Percentiles rank a stretch among this genome's conserved stretches.
Evolutionary conservation across 2,329 filamentous ascomycete species (phyloP).

Genomic region (Stromatinia cepivora): DNA sequence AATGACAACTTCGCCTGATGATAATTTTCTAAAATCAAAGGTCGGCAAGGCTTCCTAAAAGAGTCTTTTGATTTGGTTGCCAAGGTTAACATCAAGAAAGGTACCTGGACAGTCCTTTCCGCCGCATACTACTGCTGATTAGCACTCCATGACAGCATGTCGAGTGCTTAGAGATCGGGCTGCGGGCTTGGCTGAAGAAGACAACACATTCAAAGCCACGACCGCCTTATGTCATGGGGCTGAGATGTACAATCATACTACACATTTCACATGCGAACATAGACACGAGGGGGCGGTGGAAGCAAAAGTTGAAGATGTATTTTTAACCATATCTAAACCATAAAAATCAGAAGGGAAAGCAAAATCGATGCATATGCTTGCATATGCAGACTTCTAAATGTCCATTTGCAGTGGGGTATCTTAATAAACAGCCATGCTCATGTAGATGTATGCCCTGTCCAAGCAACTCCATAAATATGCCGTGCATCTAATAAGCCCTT

Average conservation of each 20-base stretch:
- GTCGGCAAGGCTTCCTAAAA: no score
- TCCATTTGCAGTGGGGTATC: slow-evolving; percentile 22
- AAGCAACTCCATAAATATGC: slow-evolving; percentile 18
- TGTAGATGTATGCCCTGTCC: slow-evolving; percentile 22
- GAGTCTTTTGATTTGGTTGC: background rate
- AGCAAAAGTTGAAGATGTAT: background rate
- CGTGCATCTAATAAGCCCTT: slow-evolving; percentile 21
- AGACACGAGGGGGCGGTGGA: background rate
- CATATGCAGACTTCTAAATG: slow-evolving; percentile 19
- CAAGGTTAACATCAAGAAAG: background rate
- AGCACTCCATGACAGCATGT: background rate
- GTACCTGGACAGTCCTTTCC: background rate
- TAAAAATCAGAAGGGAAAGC: slow-evolving; percentile 7
- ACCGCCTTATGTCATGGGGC: background rate
- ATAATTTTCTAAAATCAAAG: background rate
- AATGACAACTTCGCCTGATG: background rate
- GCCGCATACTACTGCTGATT: background rate
- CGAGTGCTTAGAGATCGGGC: slow-evolving; percentile 1
- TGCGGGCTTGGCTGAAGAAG: background rate
- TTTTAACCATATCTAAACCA: background rate
- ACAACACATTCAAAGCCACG: slow-evolving; percentile 5
- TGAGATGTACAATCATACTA: background rate
- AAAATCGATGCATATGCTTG: slow-evolving; percentile 17
- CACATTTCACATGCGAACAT: background rate
- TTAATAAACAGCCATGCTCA: slow-evolving; percentile 22